A percentile compares a stretch with the other conserved stretches of the same genome.
phyloP scores from a whole-genome alignment of 441 rosid species.

The Pelargonium australe region DNA sequence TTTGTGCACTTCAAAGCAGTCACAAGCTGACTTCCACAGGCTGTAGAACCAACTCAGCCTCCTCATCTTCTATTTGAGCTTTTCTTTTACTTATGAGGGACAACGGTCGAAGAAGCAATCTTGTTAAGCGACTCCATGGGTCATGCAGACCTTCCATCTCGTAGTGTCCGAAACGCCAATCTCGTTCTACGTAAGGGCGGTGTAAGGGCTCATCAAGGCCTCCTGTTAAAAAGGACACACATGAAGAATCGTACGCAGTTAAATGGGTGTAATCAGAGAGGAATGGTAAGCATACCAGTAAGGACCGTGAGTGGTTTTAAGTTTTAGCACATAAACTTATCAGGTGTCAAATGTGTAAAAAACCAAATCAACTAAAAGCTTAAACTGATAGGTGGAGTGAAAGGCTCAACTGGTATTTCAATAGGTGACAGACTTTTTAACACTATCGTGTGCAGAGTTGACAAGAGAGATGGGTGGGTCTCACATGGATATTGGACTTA shows the following conservation, averaged over 20 bases:
- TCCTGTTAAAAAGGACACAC: conserved; percentile 35
- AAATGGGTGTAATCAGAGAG: too few species aligned
- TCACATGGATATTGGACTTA: too few species aligned
- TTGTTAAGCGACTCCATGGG: conserved; percentile 57
- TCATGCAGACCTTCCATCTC: conserved; percentile 95
- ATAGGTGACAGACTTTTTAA: too few species aligned
- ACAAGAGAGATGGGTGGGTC: too few species aligned
- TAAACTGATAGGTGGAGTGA: too few species aligned
- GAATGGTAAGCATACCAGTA: too few species aligned
- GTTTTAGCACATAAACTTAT: too few species aligned
- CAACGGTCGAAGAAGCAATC: conserved; percentile 45
- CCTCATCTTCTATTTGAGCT: conserved; percentile 26
- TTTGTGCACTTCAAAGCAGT: conserved; percentile 6
- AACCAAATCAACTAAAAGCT: too few species aligned
- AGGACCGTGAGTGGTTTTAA: too few species aligned
- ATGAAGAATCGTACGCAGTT: not conserved
- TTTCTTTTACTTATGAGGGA: conserved; percentile 37
- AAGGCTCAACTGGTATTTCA: too few species aligned
- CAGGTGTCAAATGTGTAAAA: too few species aligned
- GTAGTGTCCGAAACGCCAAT: conserved; percentile 97
- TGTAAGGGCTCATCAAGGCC: conserved; percentile 78
- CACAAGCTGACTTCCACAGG: conserved; percentile 31
- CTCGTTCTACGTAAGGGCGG: conserved; percentile 52
- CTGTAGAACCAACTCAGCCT: conserved; percentile 36
- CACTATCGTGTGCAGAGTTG: too few species aligned